A percentile compares a stretch with the other conserved stretches of the same genome.
phyloP scores from a whole-genome alignment of 2,329 filamentous ascomycete genomes.

The Exophiala bonariae region DNA sequence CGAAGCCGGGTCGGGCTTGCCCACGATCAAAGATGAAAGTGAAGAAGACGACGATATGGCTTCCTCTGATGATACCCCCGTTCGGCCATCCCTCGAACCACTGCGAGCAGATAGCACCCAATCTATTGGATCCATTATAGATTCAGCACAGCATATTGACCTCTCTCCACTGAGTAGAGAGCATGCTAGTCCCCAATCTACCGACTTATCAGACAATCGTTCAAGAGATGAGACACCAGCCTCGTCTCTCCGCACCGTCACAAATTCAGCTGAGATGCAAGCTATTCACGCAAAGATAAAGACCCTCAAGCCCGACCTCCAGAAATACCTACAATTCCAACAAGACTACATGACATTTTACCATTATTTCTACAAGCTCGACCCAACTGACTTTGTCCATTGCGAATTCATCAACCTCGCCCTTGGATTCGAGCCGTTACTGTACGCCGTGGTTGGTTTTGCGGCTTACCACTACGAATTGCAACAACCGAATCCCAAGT shows the following conservation, averaged over 20 bases:
- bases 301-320: slow-evolving; percentile 67
- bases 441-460: slow-evolving; percentile 86
- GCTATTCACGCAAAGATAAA: slow-evolving; percentile 25
- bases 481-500: slow-evolving; percentile 66
- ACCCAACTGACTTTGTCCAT: slow-evolving; percentile 72
- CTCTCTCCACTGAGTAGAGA: slow-evolving; percentile 31
- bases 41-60: slow-evolving; percentile 23
- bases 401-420: slow-evolving; percentile 71
- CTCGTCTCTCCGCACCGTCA: slow-evolving; percentile 24
- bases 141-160: slow-evolving; percentile 30
- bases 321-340: slow-evolving; percentile 77
- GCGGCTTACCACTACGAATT: slow-evolving; percentile 83
- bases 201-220: slow-evolving; percentile 43
- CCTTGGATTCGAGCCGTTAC: slow-evolving; percentile 72
- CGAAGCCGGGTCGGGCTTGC: slow-evolving; percentile 17
- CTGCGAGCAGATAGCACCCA: slow-evolving; percentile 23
- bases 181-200: slow-evolving; percentile 48
- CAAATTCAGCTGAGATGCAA: slow-evolving; percentile 22
- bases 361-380: slow-evolving; percentile 77
- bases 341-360: slow-evolving; percentile 74
- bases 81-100: slow-evolving; percentile 8
- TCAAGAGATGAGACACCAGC: slow-evolving; percentile 35
- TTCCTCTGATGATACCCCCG: slow-evolving; percentile 1
- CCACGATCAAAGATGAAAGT: slow-evolving; percentile 29
- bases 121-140: slow-evolving; percentile 30